A percentile compares a stretch with the other conserved stretches of the same genome.
These are phyloP conservation scores for Arbutus unedo DNA, from an alignment of 148 eudicot genomes.

Conservation along the genomic window DNA sequence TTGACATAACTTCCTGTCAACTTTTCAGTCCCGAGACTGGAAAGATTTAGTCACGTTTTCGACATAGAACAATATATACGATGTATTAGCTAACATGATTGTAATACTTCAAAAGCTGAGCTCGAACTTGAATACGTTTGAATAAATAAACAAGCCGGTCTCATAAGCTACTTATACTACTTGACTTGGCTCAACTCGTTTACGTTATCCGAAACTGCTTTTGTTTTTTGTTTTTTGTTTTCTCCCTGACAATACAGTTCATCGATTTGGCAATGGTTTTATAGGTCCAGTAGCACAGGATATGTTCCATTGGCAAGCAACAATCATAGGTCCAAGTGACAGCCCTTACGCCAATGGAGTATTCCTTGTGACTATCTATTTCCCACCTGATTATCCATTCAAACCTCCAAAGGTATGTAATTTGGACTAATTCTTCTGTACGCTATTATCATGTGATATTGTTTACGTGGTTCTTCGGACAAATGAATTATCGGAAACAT, in stretches of 20 bases:
- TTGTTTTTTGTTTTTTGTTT: background rate
- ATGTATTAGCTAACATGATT: too few relatives aligned
- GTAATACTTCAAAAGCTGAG: background rate
- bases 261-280: background rate
- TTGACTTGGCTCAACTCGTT: background rate
- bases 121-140: background rate
- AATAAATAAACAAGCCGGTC: background rate
- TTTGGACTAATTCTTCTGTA: background rate
- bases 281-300: slow-evolving; percentile 60
- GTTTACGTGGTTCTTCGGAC: too few relatives aligned
- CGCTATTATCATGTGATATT: too few relatives aligned
- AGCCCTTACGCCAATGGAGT: slow-evolving; percentile 67
- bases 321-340: slow-evolving; percentile 60
- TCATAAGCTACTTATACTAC: background rate
- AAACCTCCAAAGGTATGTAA: slow-evolving; percentile 66
- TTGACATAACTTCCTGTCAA: too few relatives aligned
- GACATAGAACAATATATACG: too few relatives aligned
- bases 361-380: slow-evolving; percentile 60
- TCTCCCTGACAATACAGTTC: background rate
- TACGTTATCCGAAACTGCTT: background rate
- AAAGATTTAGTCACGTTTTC: too few relatives aligned
- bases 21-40: too few relatives aligned
- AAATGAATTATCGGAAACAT: too few relatives aligned
- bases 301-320: slow-evolving; percentile 77
- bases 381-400: slow-evolving; percentile 73